Conservation (phyloP, 208 protist genomes). For the Crithidia acanthocephali region DNA sequence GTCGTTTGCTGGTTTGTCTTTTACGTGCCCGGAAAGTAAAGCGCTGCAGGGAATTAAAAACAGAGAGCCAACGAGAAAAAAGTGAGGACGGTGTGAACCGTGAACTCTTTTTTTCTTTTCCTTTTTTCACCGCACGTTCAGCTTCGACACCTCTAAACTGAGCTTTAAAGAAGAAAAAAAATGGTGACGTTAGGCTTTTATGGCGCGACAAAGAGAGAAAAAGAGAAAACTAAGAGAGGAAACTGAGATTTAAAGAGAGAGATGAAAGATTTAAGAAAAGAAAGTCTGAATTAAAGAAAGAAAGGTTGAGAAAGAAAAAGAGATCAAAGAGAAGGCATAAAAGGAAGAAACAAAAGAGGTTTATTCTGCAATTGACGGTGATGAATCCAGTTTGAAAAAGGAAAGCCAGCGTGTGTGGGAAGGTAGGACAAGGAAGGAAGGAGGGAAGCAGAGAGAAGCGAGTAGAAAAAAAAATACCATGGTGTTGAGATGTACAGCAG, state of each 20-base stretch:
- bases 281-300: slow-evolving; percentile 15
- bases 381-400: no score
- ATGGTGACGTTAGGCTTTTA: background rate
- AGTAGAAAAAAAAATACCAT: no score
- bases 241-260: background rate
- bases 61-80: slow-evolving; percentile 4
- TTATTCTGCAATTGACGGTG: background rate
- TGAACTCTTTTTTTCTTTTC: no score
- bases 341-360: slow-evolving; percentile 1
- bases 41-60: no score
- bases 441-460: background rate
- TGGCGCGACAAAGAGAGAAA: background rate
- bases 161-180: slow-evolving; percentile 9
- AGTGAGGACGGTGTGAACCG: background rate
- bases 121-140: no score
- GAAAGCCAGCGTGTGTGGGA: background rate
- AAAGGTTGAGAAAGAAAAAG: background rate
- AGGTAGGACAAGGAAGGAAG: background rate
- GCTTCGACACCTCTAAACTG: background rate
- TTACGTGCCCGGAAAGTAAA: no score
- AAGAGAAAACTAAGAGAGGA: slow-evolving; percentile 2
- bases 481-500: no score
- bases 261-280: background rate
- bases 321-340: background rate
- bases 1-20: no score